Conservation (phyloP, 257 asterid species). For the Phtheirospermum japonicum region DNA sequence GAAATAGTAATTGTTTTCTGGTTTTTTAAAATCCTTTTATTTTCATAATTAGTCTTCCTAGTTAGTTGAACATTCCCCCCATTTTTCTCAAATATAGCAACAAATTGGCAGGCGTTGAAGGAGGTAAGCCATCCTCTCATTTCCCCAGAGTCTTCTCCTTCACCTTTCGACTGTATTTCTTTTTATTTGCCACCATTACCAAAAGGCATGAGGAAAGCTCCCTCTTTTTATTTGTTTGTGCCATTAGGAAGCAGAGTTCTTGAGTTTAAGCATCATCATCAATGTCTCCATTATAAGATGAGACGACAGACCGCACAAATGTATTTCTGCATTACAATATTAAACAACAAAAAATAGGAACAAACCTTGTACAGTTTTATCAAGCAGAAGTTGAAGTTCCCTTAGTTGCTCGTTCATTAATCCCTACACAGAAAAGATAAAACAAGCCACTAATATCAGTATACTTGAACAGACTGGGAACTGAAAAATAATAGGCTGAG, state of each 20-base stretch:
- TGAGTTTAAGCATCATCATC: slow-evolving; percentile 14
- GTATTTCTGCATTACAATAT: slow-evolving; percentile 17
- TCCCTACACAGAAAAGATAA: slow-evolving; percentile 47
- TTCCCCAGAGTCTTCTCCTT: slow-evolving; percentile 17
- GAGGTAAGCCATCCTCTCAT: slow-evolving; percentile 17
- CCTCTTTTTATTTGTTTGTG: background rate
- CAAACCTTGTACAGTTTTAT: slow-evolving; percentile 86
- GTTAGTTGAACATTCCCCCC: background rate
- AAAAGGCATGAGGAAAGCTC: background rate
- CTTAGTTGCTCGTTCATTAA: slow-evolving; percentile 51
- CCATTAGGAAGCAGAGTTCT: background rate
- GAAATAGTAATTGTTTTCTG: background rate
- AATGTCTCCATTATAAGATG: background rate
- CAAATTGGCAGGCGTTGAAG: slow-evolving; percentile 2
- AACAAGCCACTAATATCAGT: slow-evolving; percentile 11
- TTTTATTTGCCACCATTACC: slow-evolving; percentile 11
- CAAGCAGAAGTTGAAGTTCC: slow-evolving; percentile 70
- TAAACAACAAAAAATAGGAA: slow-evolving; percentile 20
- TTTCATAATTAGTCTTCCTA: background rate
- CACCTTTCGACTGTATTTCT: slow-evolving; percentile 12
- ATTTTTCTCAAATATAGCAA: background rate
- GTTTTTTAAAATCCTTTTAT: background rate
- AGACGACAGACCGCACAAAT: background rate
- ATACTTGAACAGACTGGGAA: slow-evolving; percentile 14
- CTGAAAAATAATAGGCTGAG: background rate